These are phyloP conservation scores for Grosmannia huntii DNA, from an alignment of 2,329 filamentous ascomycete genomes.

Conservation along the genomic window DNA sequence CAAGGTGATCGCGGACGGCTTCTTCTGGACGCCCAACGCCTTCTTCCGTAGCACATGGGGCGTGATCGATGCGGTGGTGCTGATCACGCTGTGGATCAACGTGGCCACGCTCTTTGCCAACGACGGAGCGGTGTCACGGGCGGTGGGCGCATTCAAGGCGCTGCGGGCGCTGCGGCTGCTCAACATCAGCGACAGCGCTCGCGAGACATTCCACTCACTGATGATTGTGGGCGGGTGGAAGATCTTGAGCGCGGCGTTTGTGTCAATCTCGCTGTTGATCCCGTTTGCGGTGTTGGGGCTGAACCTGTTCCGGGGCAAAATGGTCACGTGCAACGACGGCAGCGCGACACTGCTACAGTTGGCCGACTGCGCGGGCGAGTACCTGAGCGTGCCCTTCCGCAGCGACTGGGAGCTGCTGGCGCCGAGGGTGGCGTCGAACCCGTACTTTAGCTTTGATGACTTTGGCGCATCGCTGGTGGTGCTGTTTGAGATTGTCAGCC, in stretches of 20 bases:
- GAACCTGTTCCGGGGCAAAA: constrained; percentile 78
- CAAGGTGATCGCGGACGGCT: constrained; percentile 89
- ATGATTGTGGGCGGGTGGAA: constrained; percentile 94
- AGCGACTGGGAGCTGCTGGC: constrained; percentile 66
- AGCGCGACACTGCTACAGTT: constrained; percentile 43
- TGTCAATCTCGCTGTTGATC: constrained; percentile 85
- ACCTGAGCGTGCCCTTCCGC: constrained; percentile 58
- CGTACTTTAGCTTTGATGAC: constrained; percentile 85
- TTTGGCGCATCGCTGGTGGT: constrained; percentile 92
- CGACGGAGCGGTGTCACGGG: constrained; percentile 74
- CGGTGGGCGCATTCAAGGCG: constrained; percentile 94
- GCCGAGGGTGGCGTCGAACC: constrained; percentile 68
- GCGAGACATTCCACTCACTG: constrained; percentile 92
- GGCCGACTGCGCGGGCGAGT: constrained; percentile 75
- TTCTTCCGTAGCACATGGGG: constrained; percentile 97
- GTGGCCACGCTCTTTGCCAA: constrained; percentile 71
- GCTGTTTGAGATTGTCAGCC: constrained; percentile 95
- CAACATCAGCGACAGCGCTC: constrained; percentile 90
- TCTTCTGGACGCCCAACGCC: constrained; percentile 94
- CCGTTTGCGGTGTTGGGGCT: constrained; percentile 94
- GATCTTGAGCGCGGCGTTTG: constrained; percentile 79
- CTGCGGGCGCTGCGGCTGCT: constrained; percentile 79
- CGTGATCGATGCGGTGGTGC: constrained; percentile 81
- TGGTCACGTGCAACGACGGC: constrained; percentile 69
- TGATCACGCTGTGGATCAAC: constrained; percentile 92